These are phyloP conservation scores for Trichosanthes truncata DNA, from an alignment of 306 rosid species.

Conservation along the genomic window DNA sequence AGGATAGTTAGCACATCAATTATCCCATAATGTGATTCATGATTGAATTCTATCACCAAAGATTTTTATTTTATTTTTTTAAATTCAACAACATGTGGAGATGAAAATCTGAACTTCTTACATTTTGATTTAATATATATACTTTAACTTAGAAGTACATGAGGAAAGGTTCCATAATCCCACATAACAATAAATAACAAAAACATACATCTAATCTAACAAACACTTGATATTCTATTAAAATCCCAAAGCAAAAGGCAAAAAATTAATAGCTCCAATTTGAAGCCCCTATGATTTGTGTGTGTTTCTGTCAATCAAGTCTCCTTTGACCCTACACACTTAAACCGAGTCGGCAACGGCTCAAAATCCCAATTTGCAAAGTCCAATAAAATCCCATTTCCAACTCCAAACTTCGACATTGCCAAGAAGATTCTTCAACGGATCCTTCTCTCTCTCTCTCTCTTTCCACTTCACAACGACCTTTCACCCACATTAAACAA, in stretches of 20 bases:
- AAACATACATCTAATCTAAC: too few species aligned
- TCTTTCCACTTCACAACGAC: background rate
- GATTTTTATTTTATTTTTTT: too few species aligned
- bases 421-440: background rate
- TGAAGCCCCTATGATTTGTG: background rate
- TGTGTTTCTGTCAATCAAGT: background rate
- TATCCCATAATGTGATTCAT: too few species aligned
- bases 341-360: slow-evolving; percentile 5
- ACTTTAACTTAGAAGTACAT: too few species aligned
- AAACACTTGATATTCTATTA: too few species aligned
- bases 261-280: background rate
- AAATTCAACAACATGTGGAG: too few species aligned
- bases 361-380: background rate
- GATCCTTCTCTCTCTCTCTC: background rate
- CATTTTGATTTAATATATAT: too few species aligned
- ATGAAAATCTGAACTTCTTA: too few species aligned
- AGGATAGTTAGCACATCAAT: too few species aligned
- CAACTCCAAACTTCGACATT: background rate
- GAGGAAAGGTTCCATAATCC: too few species aligned
- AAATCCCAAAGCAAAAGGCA: background rate
- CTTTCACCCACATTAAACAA: background rate
- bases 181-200: too few species aligned
- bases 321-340: background rate
- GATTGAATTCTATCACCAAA: too few species aligned
- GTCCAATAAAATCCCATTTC: background rate